Percentiles rank a stretch among this genome's conserved stretches.
Evolutionary conservation across 2,329 filamentous ascomycete species (phyloP).

Genomic region (Calonectria fujianensis): DNA sequence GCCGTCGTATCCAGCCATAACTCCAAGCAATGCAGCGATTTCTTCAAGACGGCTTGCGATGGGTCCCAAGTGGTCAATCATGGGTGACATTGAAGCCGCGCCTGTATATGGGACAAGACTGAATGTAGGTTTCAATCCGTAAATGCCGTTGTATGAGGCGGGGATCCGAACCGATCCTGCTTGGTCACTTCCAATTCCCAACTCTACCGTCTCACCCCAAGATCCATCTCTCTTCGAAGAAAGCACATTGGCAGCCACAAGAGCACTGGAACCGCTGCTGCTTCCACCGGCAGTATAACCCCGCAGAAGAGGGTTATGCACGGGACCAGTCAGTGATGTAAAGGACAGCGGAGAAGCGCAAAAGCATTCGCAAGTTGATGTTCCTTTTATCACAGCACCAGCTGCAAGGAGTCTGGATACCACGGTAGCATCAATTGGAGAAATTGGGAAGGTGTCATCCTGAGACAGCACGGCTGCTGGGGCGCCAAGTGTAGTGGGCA

Average conservation of each 20-base stretch:
- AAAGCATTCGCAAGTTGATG: conserved; percentile 56
- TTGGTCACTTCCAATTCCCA: conserved; percentile 58
- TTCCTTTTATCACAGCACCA: conserved; percentile 53
- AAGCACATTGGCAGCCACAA: conserved; percentile 52
- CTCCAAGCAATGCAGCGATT: conserved; percentile 55
- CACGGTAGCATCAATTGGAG: conserved; percentile 46
- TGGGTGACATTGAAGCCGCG: conserved; percentile 61
- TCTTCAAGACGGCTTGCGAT: conserved; percentile 64
- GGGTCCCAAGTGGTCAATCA: conserved; percentile 67
- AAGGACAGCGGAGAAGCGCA: conserved; percentile 56
- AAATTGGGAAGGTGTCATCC: conserved; percentile 43
- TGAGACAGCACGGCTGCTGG: conserved; percentile 31
- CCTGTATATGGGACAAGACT: conserved; percentile 67
- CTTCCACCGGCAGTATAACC: conserved; percentile 56
- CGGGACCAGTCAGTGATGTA: conserved; percentile 55
- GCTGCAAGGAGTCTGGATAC: conserved; percentile 53
- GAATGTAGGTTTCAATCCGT: conserved; percentile 63
- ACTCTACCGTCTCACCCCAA: conserved; percentile 46
- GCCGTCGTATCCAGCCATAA: conserved; percentile 66
- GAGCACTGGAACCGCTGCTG: conserved; percentile 57
- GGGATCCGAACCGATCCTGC: conserved; percentile 59
- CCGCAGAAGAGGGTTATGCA: conserved; percentile 53
- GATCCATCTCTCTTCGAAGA: not conserved
- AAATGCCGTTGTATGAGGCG: conserved; percentile 56
- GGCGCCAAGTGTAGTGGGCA: conserved; percentile 53